Percentiles rank a stretch among this genome's conserved stretches.
These are phyloP conservation scores for Sicyos edulis DNA, from an alignment of 306 rosid genomes.

Conservation along the genomic window DNA sequence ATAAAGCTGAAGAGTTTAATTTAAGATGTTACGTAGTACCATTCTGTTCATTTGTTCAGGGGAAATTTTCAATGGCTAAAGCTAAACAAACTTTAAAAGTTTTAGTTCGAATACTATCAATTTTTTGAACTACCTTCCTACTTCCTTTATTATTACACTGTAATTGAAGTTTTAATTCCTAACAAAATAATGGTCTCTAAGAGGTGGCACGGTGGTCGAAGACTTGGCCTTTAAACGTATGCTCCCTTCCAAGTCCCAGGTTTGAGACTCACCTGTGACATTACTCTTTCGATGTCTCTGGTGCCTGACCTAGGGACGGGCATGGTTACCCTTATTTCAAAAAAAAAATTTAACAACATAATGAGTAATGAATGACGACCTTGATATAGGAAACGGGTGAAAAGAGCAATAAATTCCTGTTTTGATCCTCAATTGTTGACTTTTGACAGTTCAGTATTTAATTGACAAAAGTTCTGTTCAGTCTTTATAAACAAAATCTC, in stretches of 20 bases:
- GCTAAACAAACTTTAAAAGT: not conserved
- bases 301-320: too few relatives aligned
- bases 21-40: not conserved
- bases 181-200: not conserved
- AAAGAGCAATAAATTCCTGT: not conserved
- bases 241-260: too few relatives aligned
- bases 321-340: too few relatives aligned
- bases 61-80: not conserved
- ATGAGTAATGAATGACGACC: not conserved
- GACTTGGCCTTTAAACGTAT: too few relatives aligned
- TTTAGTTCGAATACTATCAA: not conserved
- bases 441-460: not conserved
- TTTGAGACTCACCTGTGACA: too few relatives aligned
- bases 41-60: not conserved
- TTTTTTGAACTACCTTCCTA: not conserved
- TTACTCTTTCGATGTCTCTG: too few relatives aligned
- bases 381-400: not conserved
- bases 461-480: not conserved
- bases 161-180: not conserved
- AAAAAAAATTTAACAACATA: too few relatives aligned
- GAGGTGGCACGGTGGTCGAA: too few relatives aligned
- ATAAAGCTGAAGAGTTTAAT: constrained; percentile 4
- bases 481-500: not conserved
- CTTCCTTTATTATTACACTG: not conserved
- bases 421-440: not conserved